Base-by-base conservation (phyloP, 306 rosid genomes). In the Mimosa bimucronata region DNA sequence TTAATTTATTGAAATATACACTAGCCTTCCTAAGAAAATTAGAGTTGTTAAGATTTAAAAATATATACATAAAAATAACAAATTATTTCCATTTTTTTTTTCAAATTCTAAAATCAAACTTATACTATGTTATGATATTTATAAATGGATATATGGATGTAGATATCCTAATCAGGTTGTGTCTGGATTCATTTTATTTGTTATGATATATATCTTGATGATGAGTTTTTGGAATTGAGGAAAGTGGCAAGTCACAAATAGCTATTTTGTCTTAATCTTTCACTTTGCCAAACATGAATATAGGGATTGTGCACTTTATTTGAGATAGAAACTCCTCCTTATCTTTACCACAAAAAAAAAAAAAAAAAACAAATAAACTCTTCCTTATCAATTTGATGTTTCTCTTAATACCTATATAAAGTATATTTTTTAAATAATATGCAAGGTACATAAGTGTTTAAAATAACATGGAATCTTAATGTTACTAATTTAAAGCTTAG, bases 281-380 rank as follows among this genome's bases (percentile, higher is more conserved):
- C 53, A n/a, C 18, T 38, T n/a, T 37, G 72, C 31, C 16, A 69
- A 13, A 23, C 12, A 40, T 42, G n/a, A 41, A 29, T 23, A 41
- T 41, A 69, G 55, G 55, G 53, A 69, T 41, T 0, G 21, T 6
- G 53, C 55, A 42, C 29, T 41, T n/a, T 69, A 6, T 23, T 21
- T 41, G 55, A 69, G 53, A 69, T 69, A 23, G 55, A 69, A 41
- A 69, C 55, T 69, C 74, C 34, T 69, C 74, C 74, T 69, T n/a
- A n/a, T n/a, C n/a, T n/a, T n/a, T n/a, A n/a, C n/a, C n/a, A n/a
- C n/a, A n/a, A n/a, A n/a, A n/a, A n/a, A n/a, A n/a, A n/a, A n/a
- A n/a, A n/a, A n/a, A n/a, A n/a, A n/a, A n/a, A n/a, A n/a, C n/a
- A n/a, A n/a, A n/a, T n/a, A 69, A 41, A 69, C 55, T 69, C 74